Percentiles rank a stretch among this genome's conserved stretches.
Conservation (phyloP, 2,329 filamentous ascomycete species). For the Ophiostoma piceae region DNA sequence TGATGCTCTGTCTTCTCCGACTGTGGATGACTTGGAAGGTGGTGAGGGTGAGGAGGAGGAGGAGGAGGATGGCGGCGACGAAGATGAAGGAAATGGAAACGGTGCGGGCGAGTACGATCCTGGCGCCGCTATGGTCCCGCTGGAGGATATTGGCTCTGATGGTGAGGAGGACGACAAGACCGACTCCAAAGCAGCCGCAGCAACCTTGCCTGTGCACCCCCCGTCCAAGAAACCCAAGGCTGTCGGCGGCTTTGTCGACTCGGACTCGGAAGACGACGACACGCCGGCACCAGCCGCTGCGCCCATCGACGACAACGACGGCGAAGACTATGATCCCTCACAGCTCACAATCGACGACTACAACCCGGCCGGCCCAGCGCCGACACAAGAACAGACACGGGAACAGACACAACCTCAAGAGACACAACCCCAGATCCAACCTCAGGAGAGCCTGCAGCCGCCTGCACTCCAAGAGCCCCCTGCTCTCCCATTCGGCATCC, state of each 20-base stretch:
- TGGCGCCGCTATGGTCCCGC: constrained; percentile 6
- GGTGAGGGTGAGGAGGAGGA: constrained; percentile 44
- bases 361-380: constrained; percentile 19
- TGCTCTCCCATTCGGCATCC: neutral
- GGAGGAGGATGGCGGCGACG: constrained; percentile 44
- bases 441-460: neutral
- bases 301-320: constrained; percentile 10
- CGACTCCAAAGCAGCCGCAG: constrained; percentile 26
- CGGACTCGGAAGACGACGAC: constrained; percentile 49
- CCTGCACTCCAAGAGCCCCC: neutral
- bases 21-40: constrained; percentile 38
- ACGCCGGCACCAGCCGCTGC: neutral
- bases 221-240: constrained; percentile 54
- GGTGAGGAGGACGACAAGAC: neutral
- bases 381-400: neutral
- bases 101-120: constrained; percentile 8
- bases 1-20: constrained; percentile 39
- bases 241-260: constrained; percentile 56
- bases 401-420: neutral
- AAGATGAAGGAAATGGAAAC: neutral
- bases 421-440: neutral
- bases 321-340: constrained; percentile 20
- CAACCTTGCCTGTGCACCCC: constrained; percentile 31
- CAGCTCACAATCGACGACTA: constrained; percentile 27
- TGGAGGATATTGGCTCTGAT: constrained; percentile 5